Base-by-base conservation (phyloP, 1,139 yeast species). In the Pichia kudriavzevii region DNA sequence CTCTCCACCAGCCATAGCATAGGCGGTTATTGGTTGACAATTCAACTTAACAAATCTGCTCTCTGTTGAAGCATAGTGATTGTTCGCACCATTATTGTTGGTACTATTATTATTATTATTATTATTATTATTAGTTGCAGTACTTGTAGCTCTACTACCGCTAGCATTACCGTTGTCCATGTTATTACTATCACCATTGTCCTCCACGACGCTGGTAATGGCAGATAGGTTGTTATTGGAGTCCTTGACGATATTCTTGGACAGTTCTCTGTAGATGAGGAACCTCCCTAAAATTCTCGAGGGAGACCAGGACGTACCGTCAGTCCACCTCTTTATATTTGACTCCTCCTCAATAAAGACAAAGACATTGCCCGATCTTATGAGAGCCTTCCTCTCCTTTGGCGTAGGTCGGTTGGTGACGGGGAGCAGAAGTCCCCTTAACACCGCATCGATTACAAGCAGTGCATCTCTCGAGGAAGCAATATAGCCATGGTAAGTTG, bases 271-370 rank as follows among this genome's bases (percentile, higher is more conserved):
- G 56, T 87, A 87, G 8, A 87, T 79, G 27, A 87, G 63, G 48
- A 87, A 87, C 39, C 93, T 66, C 4, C 94, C 94, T 28, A 84
- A 65, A 21, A 87, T 84, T 34, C 96, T 64, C 3, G 93, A 79
- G 0, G 96, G 95, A 2, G 88, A 77, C 96, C 96, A 87, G 10
- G 88, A 69, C 15, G 83, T 74, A 12, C 96, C 95, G 53, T 87
- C 96, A 1, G 96, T 87, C 96, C 96, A 87, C 37, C 96, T 65
- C 55, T 82, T 82, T 43, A 87, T 85, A 1, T 93, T 91, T 0
- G 91, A 77, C 15, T 71, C 67, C 45, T 81, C 85, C 56, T 87
- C 95, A 34, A 82, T 73, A 52, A 85, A 87, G 3, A 87, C 85
- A 58, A 85, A 87, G 1, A 85, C 79, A 48, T 79, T 75, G 1